Percentiles rank a stretch among this genome's conserved stretches.
Evolutionary conservation across 768 basidiomycete genomes (phyloP).

Genomic region (Kwoniella heveanensis): DNA sequence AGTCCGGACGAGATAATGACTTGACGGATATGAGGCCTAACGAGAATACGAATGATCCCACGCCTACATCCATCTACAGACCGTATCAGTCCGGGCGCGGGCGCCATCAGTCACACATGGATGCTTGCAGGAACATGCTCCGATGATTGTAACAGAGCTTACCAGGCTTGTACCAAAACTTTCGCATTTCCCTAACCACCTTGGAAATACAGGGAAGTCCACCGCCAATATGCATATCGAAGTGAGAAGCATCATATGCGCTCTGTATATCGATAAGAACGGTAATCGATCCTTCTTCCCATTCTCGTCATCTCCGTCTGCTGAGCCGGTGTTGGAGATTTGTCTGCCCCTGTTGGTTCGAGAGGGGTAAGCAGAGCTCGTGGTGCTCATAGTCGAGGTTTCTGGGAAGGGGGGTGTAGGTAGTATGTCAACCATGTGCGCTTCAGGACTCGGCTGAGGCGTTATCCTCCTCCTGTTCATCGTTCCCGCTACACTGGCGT

Average conservation of each 20-base stretch:
- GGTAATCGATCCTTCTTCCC: slow-evolving; percentile 55
- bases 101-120: too few relatives aligned
- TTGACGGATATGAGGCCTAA: slow-evolving; percentile 90
- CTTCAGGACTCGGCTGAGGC: slow-evolving; percentile 29
- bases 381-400: neutral
- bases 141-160: slow-evolving; percentile 43
- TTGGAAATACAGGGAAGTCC: slow-evolving; percentile 90
- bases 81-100: too few relatives aligned
- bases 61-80: slow-evolving; percentile 91
- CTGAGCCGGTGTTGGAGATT: neutral
- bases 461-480: slow-evolving; percentile 29
- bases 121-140: too few relatives aligned
- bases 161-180: slow-evolving; percentile 93
- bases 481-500: slow-evolving; percentile 7
- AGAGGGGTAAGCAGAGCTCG: neutral
- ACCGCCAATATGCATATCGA: slow-evolving; percentile 88
- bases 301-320: neutral
- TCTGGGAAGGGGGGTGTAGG: slow-evolving; percentile 34
- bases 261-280: slow-evolving; percentile 81
- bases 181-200: slow-evolving; percentile 86
- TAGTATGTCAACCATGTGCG: slow-evolving; percentile 39
- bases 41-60: slow-evolving; percentile 96
- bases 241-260: slow-evolving; percentile 95
- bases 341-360: neutral
- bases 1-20: slow-evolving; percentile 55